These are phyloP conservation scores for Nakazawaea pomicola DNA, from an alignment of 805 yeast species.

Conservation along the genomic window DNA sequence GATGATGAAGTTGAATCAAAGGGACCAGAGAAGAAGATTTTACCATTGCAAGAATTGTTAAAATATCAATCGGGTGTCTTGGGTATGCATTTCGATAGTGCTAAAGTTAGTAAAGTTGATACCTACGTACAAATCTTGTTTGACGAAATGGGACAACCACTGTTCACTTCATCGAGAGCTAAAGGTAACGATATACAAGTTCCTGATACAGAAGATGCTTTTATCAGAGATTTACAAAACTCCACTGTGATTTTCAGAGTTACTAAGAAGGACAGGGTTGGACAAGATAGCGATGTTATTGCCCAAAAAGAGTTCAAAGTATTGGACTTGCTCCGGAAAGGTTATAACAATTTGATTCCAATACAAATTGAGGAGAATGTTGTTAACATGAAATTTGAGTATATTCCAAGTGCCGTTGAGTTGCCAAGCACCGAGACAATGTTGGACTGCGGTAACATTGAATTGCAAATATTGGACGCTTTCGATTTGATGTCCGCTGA, in stretches of 20 bases:
- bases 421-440: slow-evolving; percentile 57
- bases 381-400: slow-evolving; percentile 49
- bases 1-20: slow-evolving; percentile 34
- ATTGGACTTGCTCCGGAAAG: slow-evolving; percentile 45
- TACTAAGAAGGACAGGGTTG: slow-evolving; percentile 46
- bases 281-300: slow-evolving; percentile 41
- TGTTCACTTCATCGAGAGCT: slow-evolving; percentile 45
- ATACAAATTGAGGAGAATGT: slow-evolving; percentile 37
- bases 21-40: slow-evolving; percentile 34
- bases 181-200: slow-evolving; percentile 38
- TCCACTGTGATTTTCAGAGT: slow-evolving; percentile 54
- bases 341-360: slow-evolving; percentile 40
- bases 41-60: slow-evolving; percentile 48
- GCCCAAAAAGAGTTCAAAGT: slow-evolving; percentile 48
- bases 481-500: slow-evolving; percentile 54
- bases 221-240: slow-evolving; percentile 66
- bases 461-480: slow-evolving; percentile 54
- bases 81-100: slow-evolving; percentile 47
- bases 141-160: slow-evolving; percentile 62
- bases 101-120: slow-evolving; percentile 43
- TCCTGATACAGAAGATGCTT: slow-evolving; percentile 50
- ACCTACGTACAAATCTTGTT: slow-evolving; percentile 52
- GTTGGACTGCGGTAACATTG: slow-evolving; percentile 61
- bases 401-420: slow-evolving; percentile 50
- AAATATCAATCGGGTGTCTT: slow-evolving; percentile 59